phyloP scores from a whole-genome alignment of 257 asterid genomes.

The Osmanthus fragrans region DNA sequence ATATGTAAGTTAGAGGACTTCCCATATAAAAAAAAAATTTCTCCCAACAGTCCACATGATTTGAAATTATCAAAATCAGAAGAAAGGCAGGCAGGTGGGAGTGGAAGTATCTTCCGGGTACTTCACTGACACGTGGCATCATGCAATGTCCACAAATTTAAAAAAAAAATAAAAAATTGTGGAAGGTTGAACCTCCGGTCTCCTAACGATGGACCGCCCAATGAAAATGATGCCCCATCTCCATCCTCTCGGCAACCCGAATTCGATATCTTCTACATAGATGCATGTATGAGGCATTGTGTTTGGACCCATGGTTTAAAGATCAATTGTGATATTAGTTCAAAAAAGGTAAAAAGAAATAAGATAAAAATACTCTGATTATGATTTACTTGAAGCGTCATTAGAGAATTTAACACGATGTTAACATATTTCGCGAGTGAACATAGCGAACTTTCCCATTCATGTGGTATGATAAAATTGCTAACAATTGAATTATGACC shows the following conservation, averaged over 20 bases:
- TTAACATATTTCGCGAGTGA: too few species aligned
- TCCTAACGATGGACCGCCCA: conserved; percentile 31
- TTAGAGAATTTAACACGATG: too few species aligned
- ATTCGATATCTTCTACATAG: neutral
- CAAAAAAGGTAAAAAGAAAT: too few species aligned
- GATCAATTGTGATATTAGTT: neutral
- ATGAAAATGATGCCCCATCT: neutral
- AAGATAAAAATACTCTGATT: too few species aligned
- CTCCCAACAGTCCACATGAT: neutral
- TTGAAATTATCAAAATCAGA: neutral
- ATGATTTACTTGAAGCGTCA: too few species aligned
- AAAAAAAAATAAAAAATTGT: too few species aligned
- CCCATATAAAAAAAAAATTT: too few species aligned
- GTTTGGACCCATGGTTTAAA: neutral
- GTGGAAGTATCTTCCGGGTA: neutral
- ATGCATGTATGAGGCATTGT: neutral
- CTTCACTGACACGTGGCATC: conserved; percentile 6
- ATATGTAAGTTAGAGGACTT: too few species aligned
- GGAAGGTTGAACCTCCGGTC: neutral
- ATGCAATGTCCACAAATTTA: neutral
- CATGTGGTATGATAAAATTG: too few species aligned
- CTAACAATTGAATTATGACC: too few species aligned
- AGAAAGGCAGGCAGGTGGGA: neutral
- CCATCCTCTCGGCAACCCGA: neutral
- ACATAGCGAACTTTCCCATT: too few species aligned